phyloP scores from a whole-genome alignment of 805 yeast species.

The Zygotorulaspora sp. region DNA sequence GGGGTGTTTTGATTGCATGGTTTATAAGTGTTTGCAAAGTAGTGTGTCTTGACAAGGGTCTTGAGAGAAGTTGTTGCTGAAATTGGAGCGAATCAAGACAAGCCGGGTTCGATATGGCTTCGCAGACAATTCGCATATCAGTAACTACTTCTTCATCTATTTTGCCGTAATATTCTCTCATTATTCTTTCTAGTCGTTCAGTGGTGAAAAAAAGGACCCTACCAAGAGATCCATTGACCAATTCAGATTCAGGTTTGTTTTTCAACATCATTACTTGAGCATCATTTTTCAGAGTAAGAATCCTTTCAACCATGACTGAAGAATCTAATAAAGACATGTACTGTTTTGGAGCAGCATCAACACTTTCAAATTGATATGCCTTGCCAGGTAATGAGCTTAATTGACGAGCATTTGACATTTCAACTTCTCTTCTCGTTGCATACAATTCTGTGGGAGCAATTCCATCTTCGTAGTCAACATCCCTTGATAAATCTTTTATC shows the following conservation, averaged over 20 bases:
- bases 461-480: conserved; percentile 60
- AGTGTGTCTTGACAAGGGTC: conserved; percentile 18
- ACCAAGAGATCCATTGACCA: conserved; percentile 93
- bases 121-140: conserved; percentile 35
- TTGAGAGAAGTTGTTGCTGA: conserved; percentile 22
- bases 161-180: conserved; percentile 24
- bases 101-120: conserved; percentile 27
- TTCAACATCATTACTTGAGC: conserved; percentile 95
- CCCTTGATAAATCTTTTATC: conserved; percentile 54
- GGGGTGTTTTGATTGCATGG: conserved; percentile 17
- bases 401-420: conserved; percentile 57
- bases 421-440: conserved; percentile 84
- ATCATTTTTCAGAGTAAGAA: conserved; percentile 63
- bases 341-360: conserved; percentile 38
- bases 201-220: conserved; percentile 46
- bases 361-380: conserved; percentile 41
- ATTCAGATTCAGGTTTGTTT: conserved; percentile 58
- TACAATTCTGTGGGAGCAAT: conserved; percentile 85
- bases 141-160: conserved; percentile 27
- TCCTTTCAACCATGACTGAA: conserved; percentile 66
- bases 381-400: conserved; percentile 48
- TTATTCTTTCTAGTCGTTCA: conserved; percentile 20
- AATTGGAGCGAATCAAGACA: conserved; percentile 27
- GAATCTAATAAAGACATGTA: conserved; percentile 42
- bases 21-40: conserved; percentile 20